A percentile compares a stretch with the other conserved stretches of the same genome.
phyloP scores from a whole-genome alignment of 2,329 filamentous ascomycete species.

The Didymella arachidicola region DNA sequence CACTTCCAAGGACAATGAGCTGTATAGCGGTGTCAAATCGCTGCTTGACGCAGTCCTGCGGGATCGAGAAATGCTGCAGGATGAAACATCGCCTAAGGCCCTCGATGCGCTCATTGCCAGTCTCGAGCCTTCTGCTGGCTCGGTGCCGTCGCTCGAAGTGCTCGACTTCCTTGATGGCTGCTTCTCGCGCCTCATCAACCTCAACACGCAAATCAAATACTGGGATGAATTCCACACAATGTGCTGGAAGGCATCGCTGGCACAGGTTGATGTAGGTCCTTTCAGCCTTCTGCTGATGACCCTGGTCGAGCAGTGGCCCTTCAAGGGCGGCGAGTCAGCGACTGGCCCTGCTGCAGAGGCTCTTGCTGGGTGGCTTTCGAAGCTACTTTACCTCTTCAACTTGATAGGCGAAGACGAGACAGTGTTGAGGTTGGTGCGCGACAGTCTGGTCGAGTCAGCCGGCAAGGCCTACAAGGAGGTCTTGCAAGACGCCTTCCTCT shows the following conservation, averaged over 20 bases:
- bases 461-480: constrained; percentile 40
- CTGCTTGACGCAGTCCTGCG: constrained; percentile 68
- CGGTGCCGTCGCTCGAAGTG: constrained; percentile 50
- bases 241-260: constrained; percentile 37
- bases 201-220: constrained; percentile 81
- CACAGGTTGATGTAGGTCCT: constrained; percentile 33
- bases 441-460: constrained; percentile 40
- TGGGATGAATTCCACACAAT: constrained; percentile 71
- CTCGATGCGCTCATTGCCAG: constrained; percentile 58
- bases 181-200: constrained; percentile 74
- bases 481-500: constrained; percentile 46
- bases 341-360: constrained; percentile 38
- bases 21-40: constrained; percentile 60
- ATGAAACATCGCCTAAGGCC: constrained; percentile 48
- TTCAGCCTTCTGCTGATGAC: constrained; percentile 73
- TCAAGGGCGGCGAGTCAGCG: constrained; percentile 52
- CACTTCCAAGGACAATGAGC: constrained; percentile 58
- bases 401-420: constrained; percentile 48
- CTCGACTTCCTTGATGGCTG: constrained; percentile 85
- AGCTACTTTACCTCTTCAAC: constrained; percentile 46
- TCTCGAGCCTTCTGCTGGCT: constrained; percentile 53
- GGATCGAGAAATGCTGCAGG: constrained; percentile 72
- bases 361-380: constrained; percentile 48
- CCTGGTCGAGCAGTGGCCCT: constrained; percentile 80
- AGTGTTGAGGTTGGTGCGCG: constrained; percentile 37